Evolutionary conservation across 345 rosid genomes (phyloP).

Genomic region (Physaria fendleri): DNA sequence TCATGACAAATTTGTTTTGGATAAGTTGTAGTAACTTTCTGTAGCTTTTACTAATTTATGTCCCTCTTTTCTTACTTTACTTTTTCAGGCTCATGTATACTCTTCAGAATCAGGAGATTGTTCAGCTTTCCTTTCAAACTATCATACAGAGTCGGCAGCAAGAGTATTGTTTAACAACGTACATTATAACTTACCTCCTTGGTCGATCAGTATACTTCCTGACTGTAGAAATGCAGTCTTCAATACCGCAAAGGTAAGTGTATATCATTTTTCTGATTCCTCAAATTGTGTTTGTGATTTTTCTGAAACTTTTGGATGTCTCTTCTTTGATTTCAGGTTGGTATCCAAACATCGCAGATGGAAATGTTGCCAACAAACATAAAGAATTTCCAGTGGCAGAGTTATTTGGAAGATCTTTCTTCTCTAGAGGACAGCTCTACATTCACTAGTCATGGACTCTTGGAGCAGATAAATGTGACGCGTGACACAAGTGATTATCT

Average conservation of each 20-base stretch:
- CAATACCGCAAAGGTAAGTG: slow-evolving; percentile 86
- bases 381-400: slow-evolving; percentile 68
- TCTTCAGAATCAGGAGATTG: slow-evolving; percentile 76
- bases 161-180: slow-evolving; percentile 86
- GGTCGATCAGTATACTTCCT: slow-evolving; percentile 98
- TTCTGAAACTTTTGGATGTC: not conserved
- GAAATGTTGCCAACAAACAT: slow-evolving; percentile 70
- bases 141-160: slow-evolving; percentile 74
- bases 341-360: slow-evolving; percentile 90
- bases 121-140: slow-evolving; percentile 93
- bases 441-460: slow-evolving; percentile 60
- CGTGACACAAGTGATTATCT: slow-evolving; percentile 85
- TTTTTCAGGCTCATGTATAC: slow-evolving; percentile 71
- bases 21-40: not conserved
- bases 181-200: slow-evolving; percentile 96
- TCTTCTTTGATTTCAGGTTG: slow-evolving; percentile 46
- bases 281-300: not conserved
- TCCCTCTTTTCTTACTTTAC: slow-evolving; percentile 5
- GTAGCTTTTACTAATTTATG: slow-evolving; percentile 12
- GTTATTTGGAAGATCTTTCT: slow-evolving; percentile 78
- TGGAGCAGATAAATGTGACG: slow-evolving; percentile 88
- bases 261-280: not conserved
- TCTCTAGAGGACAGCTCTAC: slow-evolving; percentile 60
- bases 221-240: slow-evolving; percentile 96
- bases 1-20: not conserved